Percentiles rank a stretch among this genome's conserved stretches.
phyloP scores from a whole-genome alignment of 2,329 filamentous ascomycete species.

The Zelopaecilomyces penicillatus region DNA sequence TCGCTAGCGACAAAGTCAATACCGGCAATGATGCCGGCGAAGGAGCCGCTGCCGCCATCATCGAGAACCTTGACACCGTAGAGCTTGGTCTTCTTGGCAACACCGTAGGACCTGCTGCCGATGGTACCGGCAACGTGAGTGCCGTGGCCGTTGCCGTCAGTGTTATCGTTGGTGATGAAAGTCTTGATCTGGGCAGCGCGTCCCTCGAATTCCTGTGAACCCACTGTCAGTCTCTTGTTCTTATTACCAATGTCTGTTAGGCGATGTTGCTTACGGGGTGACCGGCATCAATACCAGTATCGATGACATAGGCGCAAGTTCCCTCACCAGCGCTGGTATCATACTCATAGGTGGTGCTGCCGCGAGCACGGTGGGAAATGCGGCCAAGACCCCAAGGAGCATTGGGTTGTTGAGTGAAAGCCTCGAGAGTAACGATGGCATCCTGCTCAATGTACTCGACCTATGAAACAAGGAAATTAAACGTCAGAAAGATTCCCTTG shows the following conservation, averaged over 20 bases:
- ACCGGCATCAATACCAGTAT: conserved; percentile 33
- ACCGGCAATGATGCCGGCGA: conserved; percentile 35
- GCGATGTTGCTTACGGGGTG: conserved; percentile 24
- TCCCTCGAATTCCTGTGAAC: conserved; percentile 23
- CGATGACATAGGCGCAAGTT: conserved; percentile 38
- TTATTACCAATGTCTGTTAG: neutral
- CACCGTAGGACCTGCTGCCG: conserved; percentile 24
- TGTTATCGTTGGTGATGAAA: conserved; percentile 16
- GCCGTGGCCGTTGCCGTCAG: conserved; percentile 32
- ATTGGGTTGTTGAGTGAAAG: conserved; percentile 11
- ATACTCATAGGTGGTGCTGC: conserved; percentile 27
- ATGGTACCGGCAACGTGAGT: conserved; percentile 30
- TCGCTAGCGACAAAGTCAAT: conserved; percentile 36
- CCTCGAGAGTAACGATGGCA: conserved; percentile 17
- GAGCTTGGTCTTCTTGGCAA: conserved; percentile 36
- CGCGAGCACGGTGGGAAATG: conserved; percentile 25
- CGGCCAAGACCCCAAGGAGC: conserved; percentile 23
- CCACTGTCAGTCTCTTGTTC: neutral
- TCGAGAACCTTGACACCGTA: conserved; percentile 39
- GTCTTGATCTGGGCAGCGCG: conserved; percentile 24
- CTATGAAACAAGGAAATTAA: neutral
- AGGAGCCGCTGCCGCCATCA: conserved; percentile 22
- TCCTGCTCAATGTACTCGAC: conserved; percentile 32
- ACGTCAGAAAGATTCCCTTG: neutral
- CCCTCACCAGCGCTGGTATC: conserved; percentile 32